A percentile compares a stretch with the other conserved stretches of the same genome.
These are phyloP conservation scores for Moricandia moricandioides DNA, from an alignment of 345 rosid species.

Conservation along the genomic window DNA sequence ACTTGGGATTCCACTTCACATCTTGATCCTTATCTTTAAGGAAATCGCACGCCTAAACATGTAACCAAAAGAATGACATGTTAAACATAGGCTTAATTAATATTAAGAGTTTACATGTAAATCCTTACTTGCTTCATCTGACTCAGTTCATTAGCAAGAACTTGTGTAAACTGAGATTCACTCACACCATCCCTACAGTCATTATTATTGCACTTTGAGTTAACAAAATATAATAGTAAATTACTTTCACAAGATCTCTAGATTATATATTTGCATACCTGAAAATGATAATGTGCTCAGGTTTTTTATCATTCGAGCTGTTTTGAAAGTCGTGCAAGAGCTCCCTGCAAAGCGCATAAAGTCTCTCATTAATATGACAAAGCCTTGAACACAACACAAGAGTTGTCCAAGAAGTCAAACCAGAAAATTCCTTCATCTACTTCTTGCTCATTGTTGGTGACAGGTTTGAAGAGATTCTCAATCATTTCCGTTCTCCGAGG, in stretches of 20 bases:
- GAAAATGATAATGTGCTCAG: constrained; percentile 75
- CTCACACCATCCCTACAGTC: constrained; percentile 81
- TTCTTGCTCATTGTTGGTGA: constrained; percentile 30
- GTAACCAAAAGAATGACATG: not conserved
- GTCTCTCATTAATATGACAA: no score
- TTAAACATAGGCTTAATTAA: no score
- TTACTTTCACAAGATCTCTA: not conserved
- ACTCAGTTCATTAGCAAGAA: constrained; percentile 66
- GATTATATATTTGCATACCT: constrained; percentile 38
- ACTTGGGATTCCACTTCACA: constrained; percentile 66
- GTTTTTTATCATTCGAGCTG: constrained; percentile 21
- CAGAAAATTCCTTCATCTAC: constrained; percentile 67
- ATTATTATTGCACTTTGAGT: not conserved
- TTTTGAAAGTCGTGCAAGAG: not conserved
- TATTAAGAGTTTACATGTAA: not conserved
- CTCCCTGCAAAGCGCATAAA: not conserved
- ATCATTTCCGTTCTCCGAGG: constrained; percentile 85
- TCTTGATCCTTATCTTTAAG: constrained; percentile 31
- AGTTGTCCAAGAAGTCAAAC: no score
- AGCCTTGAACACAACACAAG: no score
- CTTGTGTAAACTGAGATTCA: constrained; percentile 81
- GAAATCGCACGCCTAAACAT: constrained; percentile 67
- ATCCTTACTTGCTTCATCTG: constrained; percentile 63
- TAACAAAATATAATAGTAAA: not conserved
- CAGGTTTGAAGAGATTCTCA: constrained; percentile 63